Conservation (phyloP, 257 asterid genomes). For the Ehretia macrophylla region DNA sequence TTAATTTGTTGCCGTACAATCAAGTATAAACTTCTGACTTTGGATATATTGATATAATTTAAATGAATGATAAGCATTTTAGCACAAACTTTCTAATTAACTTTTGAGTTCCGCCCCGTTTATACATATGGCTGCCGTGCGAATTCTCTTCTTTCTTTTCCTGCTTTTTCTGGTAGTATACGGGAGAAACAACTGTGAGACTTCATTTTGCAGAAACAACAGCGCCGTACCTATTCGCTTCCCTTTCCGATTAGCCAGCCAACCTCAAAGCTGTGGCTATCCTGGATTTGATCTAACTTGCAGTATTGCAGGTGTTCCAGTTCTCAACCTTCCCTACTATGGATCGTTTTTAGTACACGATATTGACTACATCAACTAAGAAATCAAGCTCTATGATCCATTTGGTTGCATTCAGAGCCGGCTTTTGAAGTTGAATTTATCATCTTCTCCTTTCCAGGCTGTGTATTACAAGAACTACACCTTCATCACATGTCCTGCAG, state of each 20-base stretch:
- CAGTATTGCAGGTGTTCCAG: conserved; percentile 1
- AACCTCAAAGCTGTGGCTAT: conserved; percentile 42
- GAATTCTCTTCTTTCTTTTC: conserved; percentile 13
- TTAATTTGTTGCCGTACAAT: too few species aligned
- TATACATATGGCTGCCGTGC: conserved; percentile 37
- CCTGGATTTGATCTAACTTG: conserved; percentile 50
- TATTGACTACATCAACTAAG: conserved; percentile 46
- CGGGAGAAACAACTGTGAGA: conserved; percentile 34
- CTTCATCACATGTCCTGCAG: conserved; percentile 57
- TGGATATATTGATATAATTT: background rate
- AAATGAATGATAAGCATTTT: background rate
- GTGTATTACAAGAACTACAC: conserved; percentile 34
- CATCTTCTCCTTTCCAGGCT: conserved; percentile 48
- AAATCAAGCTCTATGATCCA: conserved; percentile 51
- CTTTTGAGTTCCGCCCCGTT: too few species aligned
- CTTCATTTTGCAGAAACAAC: conserved; percentile 13
- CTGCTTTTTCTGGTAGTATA: conserved; percentile 21
- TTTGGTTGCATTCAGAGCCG: conserved; percentile 48
- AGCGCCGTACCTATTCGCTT: conserved; percentile 22
- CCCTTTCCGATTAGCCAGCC: conserved; percentile 39
- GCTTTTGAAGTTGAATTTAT: conserved; percentile 40
- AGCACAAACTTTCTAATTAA: background rate
- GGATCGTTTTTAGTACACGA: conserved; percentile 47
- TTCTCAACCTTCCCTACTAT: conserved; percentile 44
- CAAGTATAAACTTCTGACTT: background rate